phyloP scores from a whole-genome alignment of 2,329 filamentous ascomycete genomes.

The Aspergillus texensis region DNA sequence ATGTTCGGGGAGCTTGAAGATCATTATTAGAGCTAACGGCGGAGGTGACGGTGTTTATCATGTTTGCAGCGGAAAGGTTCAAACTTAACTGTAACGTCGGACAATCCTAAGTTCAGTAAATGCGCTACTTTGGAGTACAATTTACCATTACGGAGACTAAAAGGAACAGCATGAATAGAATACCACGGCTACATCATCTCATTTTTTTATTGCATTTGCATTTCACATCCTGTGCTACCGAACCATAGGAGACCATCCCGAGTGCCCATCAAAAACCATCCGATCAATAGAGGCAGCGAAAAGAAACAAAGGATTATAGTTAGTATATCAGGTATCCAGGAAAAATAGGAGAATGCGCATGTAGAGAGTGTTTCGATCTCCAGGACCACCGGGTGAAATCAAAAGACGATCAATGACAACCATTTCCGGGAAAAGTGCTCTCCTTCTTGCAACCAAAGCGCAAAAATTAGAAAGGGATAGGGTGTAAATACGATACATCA shows the following conservation, averaged over 20 bases:
- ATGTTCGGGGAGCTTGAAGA: not conserved
- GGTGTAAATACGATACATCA: conserved; percentile 27
- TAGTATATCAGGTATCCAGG: conserved; percentile 26
- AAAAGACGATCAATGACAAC: conserved; percentile 11
- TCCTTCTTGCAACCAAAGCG: conserved; percentile 19
- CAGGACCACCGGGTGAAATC: conserved; percentile 17
- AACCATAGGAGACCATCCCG: not conserved
- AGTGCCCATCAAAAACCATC: conserved; percentile 1
- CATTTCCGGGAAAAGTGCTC: conserved; percentile 14
- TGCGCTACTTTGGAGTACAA: not conserved
- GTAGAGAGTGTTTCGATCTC: conserved; percentile 23
- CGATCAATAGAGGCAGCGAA: conserved; percentile 14
- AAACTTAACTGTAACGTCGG: not conserved
- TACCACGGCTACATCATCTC: not conserved
- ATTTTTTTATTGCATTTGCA: conserved; percentile 2
- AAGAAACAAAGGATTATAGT: conserved; percentile 23
- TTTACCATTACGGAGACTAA: no score
- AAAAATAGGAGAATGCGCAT: conserved; percentile 17
- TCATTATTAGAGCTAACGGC: conserved; percentile 10
- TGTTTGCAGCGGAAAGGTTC: conserved; percentile 22
- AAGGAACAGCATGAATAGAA: not conserved
- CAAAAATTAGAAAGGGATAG: conserved; percentile 23
- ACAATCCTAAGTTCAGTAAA: no score
- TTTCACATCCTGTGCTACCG: conserved; percentile 2
- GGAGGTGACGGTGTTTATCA: conserved; percentile 23